These are phyloP conservation scores for Tuber borchii DNA, from an alignment of 495 filamentous ascomycete genomes.

Conservation along the genomic window DNA sequence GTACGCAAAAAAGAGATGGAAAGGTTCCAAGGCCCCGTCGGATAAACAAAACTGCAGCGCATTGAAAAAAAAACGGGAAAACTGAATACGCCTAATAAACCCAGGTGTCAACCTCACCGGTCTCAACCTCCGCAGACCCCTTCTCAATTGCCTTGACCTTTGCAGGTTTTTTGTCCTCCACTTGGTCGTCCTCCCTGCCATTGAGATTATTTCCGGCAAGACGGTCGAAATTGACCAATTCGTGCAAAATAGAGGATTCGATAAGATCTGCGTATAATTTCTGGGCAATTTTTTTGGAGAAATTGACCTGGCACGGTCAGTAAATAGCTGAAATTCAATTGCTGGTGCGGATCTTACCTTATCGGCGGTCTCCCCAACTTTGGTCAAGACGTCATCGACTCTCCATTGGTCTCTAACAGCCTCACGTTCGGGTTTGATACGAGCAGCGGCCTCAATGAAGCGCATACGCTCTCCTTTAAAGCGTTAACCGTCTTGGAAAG, in stretches of 20 bases:
- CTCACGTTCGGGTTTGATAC: constrained; percentile 35
- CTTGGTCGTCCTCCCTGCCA: neutral
- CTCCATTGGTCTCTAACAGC: constrained; percentile 40
- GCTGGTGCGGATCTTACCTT: constrained; percentile 11
- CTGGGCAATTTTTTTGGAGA: constrained; percentile 25
- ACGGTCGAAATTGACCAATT: constrained; percentile 31
- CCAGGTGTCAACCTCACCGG: neutral
- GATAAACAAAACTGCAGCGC: neutral
- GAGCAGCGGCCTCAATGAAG: constrained; percentile 40
- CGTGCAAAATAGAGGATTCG: constrained; percentile 38
- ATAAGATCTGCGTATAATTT: constrained; percentile 38
- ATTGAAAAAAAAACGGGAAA: neutral
- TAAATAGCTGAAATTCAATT: neutral
- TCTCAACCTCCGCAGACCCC: neutral
- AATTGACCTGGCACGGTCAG: constrained; percentile 25
- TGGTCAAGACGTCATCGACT: constrained; percentile 37
- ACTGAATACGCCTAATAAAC: neutral
- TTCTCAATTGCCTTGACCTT: neutral
- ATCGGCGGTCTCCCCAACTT: constrained; percentile 26
- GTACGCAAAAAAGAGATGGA: neutral
- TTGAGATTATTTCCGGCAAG: neutral
- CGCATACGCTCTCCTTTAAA: constrained; percentile 38
- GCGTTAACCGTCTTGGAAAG: neutral
- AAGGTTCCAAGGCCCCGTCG: neutral
- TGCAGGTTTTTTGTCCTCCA: neutral